Evolutionary conservation across 2,329 filamentous ascomycete species (phyloP).

Genomic region (Pseudogymnoascus sp.): DNA sequence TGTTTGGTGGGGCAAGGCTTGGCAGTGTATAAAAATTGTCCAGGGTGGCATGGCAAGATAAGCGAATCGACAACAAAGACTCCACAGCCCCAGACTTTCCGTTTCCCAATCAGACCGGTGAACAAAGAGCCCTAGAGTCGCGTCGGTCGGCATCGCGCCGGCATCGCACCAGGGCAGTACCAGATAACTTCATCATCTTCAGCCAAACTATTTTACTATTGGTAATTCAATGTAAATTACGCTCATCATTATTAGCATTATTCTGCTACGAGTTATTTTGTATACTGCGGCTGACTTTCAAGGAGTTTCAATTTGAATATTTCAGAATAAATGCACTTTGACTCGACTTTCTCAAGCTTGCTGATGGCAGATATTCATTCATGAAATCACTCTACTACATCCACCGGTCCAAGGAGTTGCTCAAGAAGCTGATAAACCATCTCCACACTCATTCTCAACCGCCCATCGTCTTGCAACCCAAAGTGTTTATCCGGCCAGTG

Average conservation of each 20-base stretch:
- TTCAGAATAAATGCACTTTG: background rate
- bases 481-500: conserved; percentile 25
- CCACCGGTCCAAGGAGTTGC: background rate
- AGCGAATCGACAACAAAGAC: conserved; percentile 2
- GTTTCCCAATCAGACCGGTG: background rate
- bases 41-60: conserved; percentile 7
- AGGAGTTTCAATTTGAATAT: background rate
- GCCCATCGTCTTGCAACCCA: background rate
- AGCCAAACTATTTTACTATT: background rate
- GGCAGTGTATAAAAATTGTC: background rate
- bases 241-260: background rate
- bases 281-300: background rate
- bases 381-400: background rate
- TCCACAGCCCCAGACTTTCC: conserved; percentile 5
- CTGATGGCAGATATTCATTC: background rate
- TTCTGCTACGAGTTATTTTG: background rate
- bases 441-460: background rate
- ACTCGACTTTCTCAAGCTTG: background rate
- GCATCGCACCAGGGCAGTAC: background rate
- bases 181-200: background rate
- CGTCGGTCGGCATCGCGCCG: background rate
- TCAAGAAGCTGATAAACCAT: background rate
- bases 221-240: background rate
- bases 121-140: background rate
- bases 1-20: conserved; percentile 7